Percentiles rank a stretch among this genome's conserved stretches.
Conservation (phyloP, 1,284 basidiomycete species). For the Melampsora larici-populina region DNA sequence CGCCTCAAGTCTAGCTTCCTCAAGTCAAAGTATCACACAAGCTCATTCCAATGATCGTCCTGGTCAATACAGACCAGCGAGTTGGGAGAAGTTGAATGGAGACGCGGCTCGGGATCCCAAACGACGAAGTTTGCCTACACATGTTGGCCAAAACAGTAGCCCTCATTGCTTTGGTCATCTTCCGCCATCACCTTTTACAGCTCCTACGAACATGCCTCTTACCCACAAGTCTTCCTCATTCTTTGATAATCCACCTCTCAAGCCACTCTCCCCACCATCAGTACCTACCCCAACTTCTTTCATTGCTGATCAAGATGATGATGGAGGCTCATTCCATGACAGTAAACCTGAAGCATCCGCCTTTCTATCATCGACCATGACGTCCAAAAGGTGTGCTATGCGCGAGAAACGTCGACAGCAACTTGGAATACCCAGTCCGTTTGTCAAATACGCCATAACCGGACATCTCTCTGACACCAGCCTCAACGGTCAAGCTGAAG, state of each 20-base stretch:
- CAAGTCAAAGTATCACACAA: conserved; percentile 18
- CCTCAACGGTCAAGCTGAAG: not conserved
- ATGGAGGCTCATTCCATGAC: conserved; percentile 23
- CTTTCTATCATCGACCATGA: conserved; percentile 36
- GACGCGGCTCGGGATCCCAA: conserved; percentile 34
- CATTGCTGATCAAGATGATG: conserved; percentile 5
- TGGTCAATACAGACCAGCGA: not conserved
- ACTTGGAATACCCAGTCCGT: conserved; percentile 17
- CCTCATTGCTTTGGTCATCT: not conserved
- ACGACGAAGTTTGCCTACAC: conserved; percentile 35
- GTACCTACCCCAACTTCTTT: conserved; percentile 9
- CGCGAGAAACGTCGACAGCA: conserved; percentile 12
- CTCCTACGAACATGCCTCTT: not conserved
- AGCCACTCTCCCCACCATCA: not conserved
- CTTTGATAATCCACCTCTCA: not conserved
- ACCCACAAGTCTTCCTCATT: conserved; percentile 11
- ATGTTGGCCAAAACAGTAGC: conserved; percentile 3
- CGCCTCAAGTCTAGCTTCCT: conserved; percentile 41
- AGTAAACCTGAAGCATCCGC: conserved; percentile 41
- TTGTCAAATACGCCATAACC: conserved; percentile 13
- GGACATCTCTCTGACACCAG: not conserved
- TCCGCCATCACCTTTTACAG: conserved; percentile 10
- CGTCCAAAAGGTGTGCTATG: conserved; percentile 12
- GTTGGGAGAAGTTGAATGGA: conserved; percentile 18
- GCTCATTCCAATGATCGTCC: not conserved